These are phyloP conservation scores for Penicillium sp. DNA, from an alignment of 2,329 filamentous ascomycete species.

Conservation along the genomic window DNA sequence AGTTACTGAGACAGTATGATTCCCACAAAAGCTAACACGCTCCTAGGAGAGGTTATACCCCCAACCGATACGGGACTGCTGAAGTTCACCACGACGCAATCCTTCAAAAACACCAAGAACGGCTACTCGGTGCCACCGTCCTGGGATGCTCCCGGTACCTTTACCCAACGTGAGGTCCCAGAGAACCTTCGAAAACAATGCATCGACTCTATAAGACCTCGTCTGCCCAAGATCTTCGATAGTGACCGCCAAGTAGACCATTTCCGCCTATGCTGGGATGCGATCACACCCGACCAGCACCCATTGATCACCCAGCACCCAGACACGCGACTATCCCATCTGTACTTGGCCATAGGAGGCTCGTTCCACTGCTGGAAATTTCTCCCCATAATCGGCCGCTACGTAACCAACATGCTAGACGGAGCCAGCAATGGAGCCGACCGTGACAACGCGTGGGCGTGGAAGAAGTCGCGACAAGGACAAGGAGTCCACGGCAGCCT, in stretches of 20 bases:
- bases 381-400: conserved; percentile 58
- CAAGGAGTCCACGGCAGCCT: conserved; percentile 30
- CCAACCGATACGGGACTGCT: conserved; percentile 50
- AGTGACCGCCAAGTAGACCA: conserved; percentile 34
- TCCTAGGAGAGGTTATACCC: conserved; percentile 44
- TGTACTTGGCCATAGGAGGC: conserved; percentile 59
- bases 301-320: conserved; percentile 55
- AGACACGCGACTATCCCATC: conserved; percentile 46
- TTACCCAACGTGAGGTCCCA: conserved; percentile 44
- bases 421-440: conserved; percentile 44
- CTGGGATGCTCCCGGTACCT: conserved; percentile 1
- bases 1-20: not conserved
- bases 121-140: conserved; percentile 46
- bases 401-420: conserved; percentile 37
- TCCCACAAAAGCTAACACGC: not conserved
- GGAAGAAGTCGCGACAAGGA: conserved; percentile 14
- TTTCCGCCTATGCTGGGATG: conserved; percentile 56
- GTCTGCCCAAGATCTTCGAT: conserved; percentile 30
- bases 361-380: conserved; percentile 65
- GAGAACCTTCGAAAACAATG: conserved; percentile 44
- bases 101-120: conserved; percentile 51
- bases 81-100: conserved; percentile 59
- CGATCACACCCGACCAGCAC: conserved; percentile 59
- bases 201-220: conserved; percentile 20
- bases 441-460: conserved; percentile 28